A percentile compares a stretch with the other conserved stretches of the same genome.
These are phyloP conservation scores for Hanseniaspora thailandica DNA, from an alignment of 805 yeast species.

Conservation along the genomic window DNA sequence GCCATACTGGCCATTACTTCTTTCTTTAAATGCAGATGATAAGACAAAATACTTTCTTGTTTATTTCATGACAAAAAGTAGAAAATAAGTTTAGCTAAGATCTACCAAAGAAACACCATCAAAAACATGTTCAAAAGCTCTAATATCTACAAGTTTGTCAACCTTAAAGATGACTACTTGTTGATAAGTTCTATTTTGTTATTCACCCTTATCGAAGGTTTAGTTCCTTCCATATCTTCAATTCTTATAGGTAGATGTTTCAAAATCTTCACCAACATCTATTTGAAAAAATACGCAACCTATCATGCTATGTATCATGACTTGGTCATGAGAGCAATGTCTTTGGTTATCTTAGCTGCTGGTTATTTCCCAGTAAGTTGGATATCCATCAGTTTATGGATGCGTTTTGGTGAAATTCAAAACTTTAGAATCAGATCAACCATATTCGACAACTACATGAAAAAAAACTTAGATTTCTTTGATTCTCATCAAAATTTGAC, in stretches of 20 bases:
- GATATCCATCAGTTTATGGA: conserved; percentile 51
- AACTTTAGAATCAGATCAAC: conserved; percentile 42
- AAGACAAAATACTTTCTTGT: neutral
- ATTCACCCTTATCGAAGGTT: conserved; percentile 41
- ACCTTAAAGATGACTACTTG: conserved; percentile 20
- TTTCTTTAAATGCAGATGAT: neutral
- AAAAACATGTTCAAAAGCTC: neutral
- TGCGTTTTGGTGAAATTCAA: conserved; percentile 60
- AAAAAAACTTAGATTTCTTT: conserved; percentile 44
- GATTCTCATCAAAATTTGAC: conserved; percentile 44
- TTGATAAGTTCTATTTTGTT: conserved; percentile 25
- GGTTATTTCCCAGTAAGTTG: conserved; percentile 38
- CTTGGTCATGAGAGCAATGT: conserved; percentile 33
- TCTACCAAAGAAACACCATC: neutral
- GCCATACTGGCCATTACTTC: too few species aligned
- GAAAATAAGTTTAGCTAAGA: neutral
- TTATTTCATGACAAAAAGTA: neutral
- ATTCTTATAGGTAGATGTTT: conserved; percentile 59
- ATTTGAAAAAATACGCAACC: conserved; percentile 27
- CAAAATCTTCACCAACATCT: conserved; percentile 30
- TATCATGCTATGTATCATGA: conserved; percentile 29
- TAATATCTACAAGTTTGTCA: conserved; percentile 22
- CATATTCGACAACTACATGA: conserved; percentile 37
- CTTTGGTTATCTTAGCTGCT: conserved; percentile 37
- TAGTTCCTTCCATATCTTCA: conserved; percentile 49